Conservation (phyloP, 805 yeast species). For the Ascoidea asiatica region DNA sequence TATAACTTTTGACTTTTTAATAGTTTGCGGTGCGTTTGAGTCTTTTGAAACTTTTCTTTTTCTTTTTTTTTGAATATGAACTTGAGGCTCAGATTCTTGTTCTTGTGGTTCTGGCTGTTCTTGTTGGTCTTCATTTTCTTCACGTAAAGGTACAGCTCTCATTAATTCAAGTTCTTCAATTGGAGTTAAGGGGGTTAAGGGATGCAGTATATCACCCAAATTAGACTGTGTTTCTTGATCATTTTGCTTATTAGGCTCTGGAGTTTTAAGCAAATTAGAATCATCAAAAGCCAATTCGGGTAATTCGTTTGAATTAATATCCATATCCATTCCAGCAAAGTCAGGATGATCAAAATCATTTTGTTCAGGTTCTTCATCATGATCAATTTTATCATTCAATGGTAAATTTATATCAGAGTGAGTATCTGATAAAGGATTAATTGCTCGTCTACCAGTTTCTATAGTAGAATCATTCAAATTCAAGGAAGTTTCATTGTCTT, state of each 20-base stretch:
- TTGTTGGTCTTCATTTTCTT: no score
- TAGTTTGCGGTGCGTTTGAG: not conserved
- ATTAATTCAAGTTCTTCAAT: not conserved
- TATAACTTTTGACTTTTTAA: not conserved
- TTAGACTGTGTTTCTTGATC: not conserved
- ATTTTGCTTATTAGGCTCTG: not conserved
- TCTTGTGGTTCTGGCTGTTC: not conserved
- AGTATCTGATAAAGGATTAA: not conserved
- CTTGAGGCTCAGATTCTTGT: not conserved
- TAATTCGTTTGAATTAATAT: not conserved
- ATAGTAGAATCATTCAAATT: constrained; percentile 35
- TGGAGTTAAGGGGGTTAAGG: not conserved
- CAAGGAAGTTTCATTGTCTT: not conserved
- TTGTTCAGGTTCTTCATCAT: constrained; percentile 14
- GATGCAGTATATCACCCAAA: no score
- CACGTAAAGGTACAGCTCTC: not conserved
- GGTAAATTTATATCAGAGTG: no score
- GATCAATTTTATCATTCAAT: constrained; percentile 17
- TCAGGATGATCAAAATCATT: constrained; percentile 14
- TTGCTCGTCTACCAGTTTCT: constrained; percentile 47
- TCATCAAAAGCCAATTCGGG: not conserved
- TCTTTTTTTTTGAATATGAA: not conserved
- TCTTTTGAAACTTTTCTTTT: not conserved
- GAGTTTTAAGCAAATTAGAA: not conserved
- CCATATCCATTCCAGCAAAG: not conserved